A percentile compares a stretch with the other conserved stretches of the same genome.
phyloP scores from a whole-genome alignment of 2,329 filamentous ascomycete species.

The Fusarium oxysporum region DNA sequence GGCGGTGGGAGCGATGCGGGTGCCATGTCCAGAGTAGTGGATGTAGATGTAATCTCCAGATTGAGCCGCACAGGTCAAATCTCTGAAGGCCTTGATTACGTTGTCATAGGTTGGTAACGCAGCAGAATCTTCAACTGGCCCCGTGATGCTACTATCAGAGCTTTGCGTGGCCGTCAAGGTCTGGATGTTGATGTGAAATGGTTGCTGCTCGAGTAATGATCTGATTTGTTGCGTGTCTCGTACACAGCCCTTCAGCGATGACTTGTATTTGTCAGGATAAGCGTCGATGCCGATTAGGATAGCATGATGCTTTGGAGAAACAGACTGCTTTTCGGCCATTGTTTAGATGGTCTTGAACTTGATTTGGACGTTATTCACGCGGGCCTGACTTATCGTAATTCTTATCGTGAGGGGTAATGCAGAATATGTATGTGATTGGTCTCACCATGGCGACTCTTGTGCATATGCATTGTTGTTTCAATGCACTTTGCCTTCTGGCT shows the following conservation, averaged over 20 bases:
- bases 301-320: background rate
- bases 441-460: background rate
- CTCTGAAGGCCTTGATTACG: background rate
- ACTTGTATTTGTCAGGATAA: background rate
- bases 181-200: background rate
- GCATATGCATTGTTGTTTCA: background rate
- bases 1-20: background rate
- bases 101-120: background rate
- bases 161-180: background rate
- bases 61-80: background rate
- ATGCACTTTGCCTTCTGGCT: background rate
- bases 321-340: background rate
- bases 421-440: background rate
- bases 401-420: background rate
- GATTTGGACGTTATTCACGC: background rate
- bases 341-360: background rate
- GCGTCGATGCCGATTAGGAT: constrained; percentile 24
- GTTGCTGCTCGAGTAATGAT: background rate
- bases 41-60: constrained; percentile 7
- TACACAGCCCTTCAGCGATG: constrained; percentile 16
- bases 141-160: background rate
- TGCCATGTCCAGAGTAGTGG: constrained; percentile 20
- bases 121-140: background rate
- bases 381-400: background rate
- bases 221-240: constrained; percentile 7